phyloP scores from a whole-genome alignment of 1,139 yeast species.

The Candida freyschussii region DNA sequence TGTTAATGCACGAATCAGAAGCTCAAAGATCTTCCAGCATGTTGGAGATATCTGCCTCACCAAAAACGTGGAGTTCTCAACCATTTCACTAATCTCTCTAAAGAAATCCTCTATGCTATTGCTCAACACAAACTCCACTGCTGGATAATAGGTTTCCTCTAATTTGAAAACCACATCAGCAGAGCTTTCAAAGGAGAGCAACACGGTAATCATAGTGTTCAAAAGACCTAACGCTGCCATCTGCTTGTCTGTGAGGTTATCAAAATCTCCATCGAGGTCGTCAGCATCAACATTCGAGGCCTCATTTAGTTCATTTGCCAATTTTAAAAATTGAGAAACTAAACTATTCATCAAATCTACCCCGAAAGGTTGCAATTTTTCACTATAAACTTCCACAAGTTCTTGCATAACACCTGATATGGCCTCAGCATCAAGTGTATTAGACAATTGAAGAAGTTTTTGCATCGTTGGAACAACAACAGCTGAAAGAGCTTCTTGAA shows the following conservation, averaged over 20 bases:
- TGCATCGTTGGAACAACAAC: constrained; percentile 83
- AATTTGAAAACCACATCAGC: constrained; percentile 59
- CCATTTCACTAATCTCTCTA: constrained; percentile 76
- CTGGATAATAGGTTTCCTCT: constrained; percentile 73
- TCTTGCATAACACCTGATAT: constrained; percentile 93
- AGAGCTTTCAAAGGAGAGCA: constrained; percentile 81
- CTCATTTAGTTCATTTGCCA: constrained; percentile 66
- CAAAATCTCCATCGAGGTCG: constrained; percentile 39
- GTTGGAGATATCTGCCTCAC: constrained; percentile 64
- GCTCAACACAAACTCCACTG: constrained; percentile 59
- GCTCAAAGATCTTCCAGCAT: constrained; percentile 70
- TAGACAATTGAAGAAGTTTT: constrained; percentile 65
- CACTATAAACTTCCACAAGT: constrained; percentile 83
- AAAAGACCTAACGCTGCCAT: constrained; percentile 85
- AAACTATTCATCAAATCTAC: constrained; percentile 77
- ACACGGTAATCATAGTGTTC: constrained; percentile 83
- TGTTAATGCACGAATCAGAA: constrained; percentile 49
- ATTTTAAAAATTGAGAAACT: constrained; percentile 72
- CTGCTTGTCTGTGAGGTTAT: constrained; percentile 67
- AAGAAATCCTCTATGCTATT: constrained; percentile 72
- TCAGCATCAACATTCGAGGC: constrained; percentile 49
- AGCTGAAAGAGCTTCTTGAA: constrained; percentile 60
- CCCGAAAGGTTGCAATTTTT: constrained; percentile 91
- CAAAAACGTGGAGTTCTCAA: constrained; percentile 80
- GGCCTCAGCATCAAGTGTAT: constrained; percentile 82